Conservation (phyloP, 2,329 filamentous ascomycete species). For the Fusarium neocosmosporiellum region DNA sequence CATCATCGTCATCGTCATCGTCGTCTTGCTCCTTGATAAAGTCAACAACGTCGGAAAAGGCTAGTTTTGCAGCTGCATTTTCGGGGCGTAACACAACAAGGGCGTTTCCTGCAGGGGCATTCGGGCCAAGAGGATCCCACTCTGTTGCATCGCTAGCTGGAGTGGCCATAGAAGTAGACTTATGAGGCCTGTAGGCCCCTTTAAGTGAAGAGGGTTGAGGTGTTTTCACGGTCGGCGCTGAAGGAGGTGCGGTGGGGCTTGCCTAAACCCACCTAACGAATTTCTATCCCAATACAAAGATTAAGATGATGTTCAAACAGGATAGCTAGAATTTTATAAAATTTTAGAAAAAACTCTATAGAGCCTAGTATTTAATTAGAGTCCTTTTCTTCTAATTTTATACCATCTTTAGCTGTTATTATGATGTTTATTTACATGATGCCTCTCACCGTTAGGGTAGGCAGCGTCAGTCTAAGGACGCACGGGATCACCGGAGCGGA, state of each 20-base stretch:
- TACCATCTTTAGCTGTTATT: background rate
- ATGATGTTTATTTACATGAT: background rate
- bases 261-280: background rate
- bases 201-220: background rate
- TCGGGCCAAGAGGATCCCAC: conserved; percentile 1
- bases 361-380: background rate
- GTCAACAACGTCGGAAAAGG: background rate
- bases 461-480: background rate
- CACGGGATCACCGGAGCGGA: background rate
- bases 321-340: background rate
- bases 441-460: background rate
- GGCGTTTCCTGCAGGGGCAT: background rate
- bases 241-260: background rate
- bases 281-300: background rate
- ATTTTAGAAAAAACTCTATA: background rate
- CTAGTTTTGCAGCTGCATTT: background rate
- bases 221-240: background rate
- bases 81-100: background rate
- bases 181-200: background rate
- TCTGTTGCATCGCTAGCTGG: background rate
- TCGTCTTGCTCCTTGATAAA: background rate
- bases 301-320: background rate
- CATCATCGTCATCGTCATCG: background rate
- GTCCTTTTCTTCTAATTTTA: background rate
- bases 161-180: background rate